Conservation (phyloP, 768 basidiomycete genomes). For the Naematelia aurantialba region DNA sequence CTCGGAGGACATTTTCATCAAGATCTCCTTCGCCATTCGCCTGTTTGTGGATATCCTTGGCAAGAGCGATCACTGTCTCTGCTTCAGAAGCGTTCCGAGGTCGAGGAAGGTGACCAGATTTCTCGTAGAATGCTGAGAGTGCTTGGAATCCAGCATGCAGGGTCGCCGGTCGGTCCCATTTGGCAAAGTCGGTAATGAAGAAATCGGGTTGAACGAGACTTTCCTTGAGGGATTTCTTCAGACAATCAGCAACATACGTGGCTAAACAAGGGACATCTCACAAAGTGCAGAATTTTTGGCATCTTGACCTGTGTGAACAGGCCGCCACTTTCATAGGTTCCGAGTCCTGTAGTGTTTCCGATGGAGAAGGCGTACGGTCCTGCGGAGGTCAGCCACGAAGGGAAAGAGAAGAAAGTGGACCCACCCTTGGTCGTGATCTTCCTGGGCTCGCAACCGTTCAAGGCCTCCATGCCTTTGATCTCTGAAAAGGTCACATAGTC, state of each 20-base stretch:
- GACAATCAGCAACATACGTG: constrained; percentile 1
- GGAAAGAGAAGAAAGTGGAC: constrained; percentile 7
- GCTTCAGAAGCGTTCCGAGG: constrained; percentile 83
- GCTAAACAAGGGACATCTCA: constrained; percentile 52
- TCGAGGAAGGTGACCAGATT: constrained; percentile 67
- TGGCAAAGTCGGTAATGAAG: constrained; percentile 94
- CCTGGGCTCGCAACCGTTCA: constrained; percentile 86
- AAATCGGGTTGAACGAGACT: constrained; percentile 75
- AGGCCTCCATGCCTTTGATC: constrained; percentile 86
- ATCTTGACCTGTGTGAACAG: constrained; percentile 98
- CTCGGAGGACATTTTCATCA: constrained; percentile 70
- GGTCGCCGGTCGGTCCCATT: constrained; percentile 85
- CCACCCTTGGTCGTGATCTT: constrained; percentile 81
- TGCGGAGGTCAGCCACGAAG: constrained; percentile 14
- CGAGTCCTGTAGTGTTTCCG: constrained; percentile 77
- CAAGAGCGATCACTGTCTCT: constrained; percentile 63
- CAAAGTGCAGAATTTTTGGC: constrained; percentile 93
- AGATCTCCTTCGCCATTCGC: constrained; percentile 63
- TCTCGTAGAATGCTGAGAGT: constrained; percentile 67
- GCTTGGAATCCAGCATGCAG: constrained; percentile 95
- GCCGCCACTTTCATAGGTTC: constrained; percentile 78
- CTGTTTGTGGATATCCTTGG: constrained; percentile 61
- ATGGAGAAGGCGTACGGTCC: constrained; percentile 95
- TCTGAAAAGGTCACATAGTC: constrained; percentile 96
- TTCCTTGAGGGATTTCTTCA: constrained; percentile 89